Evolutionary conservation across 805 yeast genomes (phyloP).

Genomic region (Spathaspora girioi): DNA sequence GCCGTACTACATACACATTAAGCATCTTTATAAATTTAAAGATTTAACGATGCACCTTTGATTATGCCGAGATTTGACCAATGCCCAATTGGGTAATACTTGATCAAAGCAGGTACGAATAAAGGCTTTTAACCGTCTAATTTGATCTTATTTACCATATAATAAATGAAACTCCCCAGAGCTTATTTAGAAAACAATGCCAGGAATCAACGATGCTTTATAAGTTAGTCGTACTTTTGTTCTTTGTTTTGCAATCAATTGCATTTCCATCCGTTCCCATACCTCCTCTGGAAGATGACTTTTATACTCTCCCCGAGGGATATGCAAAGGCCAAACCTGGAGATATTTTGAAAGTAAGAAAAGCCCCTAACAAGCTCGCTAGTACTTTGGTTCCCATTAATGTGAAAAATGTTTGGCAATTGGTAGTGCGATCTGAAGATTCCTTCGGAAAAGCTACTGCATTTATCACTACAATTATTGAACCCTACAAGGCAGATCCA

Average conservation of each 20-base stretch:
- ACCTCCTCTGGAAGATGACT: conserved; percentile 18
- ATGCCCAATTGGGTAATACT: too few relatives aligned
- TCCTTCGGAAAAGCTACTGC: conserved; percentile 22
- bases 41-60: too few relatives aligned
- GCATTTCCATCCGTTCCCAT: background rate
- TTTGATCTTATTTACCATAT: too few relatives aligned
- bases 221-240: background rate
- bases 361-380: conserved; percentile 16
- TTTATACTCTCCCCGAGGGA: conserved; percentile 21
- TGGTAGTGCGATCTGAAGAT: conserved; percentile 19
- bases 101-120: too few relatives aligned
- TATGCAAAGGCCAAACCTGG: conserved; percentile 18
- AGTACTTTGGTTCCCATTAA: conserved; percentile 15
- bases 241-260: background rate
- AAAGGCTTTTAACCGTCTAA: too few relatives aligned
- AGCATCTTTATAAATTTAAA: too few relatives aligned
- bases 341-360: conserved; percentile 19
- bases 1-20: too few relatives aligned
- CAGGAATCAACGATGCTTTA: background rate
- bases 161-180: too few relatives aligned
- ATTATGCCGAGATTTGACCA: too few relatives aligned
- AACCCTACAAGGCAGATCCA: conserved; percentile 26
- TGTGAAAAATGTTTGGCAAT: conserved; percentile 20
- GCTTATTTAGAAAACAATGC: too few relatives aligned
- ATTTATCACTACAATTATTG: conserved; percentile 22